These are phyloP conservation scores for Kwoniella heveanensis DNA, from an alignment of 768 basidiomycete genomes.

Conservation along the genomic window DNA sequence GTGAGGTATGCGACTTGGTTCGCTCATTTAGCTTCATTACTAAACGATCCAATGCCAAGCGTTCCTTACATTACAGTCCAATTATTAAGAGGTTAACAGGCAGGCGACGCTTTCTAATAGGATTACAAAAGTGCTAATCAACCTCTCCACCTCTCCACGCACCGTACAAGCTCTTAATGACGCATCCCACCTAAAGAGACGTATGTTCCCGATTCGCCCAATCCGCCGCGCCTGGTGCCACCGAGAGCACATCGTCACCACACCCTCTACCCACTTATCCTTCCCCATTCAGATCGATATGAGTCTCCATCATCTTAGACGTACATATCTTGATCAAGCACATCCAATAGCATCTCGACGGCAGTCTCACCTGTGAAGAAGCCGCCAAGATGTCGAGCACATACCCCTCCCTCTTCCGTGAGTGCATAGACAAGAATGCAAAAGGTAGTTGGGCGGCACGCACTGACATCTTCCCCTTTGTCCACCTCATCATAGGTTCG, in stretches of 20 bases:
- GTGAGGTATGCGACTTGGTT: no score
- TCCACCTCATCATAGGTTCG: slow-evolving; percentile 66
- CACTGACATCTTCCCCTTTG: slow-evolving; percentile 2
- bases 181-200: no score
- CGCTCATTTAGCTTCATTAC: no score
- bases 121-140: no score
- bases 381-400: slow-evolving; percentile 67
- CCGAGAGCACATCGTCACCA: slow-evolving; percentile 8
- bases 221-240: not conserved
- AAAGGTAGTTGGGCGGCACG: not conserved
- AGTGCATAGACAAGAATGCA: slow-evolving; percentile 43
- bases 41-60: no score
- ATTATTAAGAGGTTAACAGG: not conserved
- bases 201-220: not conserved
- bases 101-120: not conserved
- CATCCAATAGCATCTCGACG: slow-evolving; percentile 8
- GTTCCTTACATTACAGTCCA: not conserved
- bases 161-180: no score
- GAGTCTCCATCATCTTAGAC: slow-evolving; percentile 8
- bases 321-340: not conserved
- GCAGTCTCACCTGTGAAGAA: not conserved
- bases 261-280: not conserved
- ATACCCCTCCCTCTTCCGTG: slow-evolving; percentile 83
- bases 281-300: not conserved
- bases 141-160: no score